Base-by-base conservation (phyloP, 345 rosid genomes). In the Pugionium dolabratum region DNA sequence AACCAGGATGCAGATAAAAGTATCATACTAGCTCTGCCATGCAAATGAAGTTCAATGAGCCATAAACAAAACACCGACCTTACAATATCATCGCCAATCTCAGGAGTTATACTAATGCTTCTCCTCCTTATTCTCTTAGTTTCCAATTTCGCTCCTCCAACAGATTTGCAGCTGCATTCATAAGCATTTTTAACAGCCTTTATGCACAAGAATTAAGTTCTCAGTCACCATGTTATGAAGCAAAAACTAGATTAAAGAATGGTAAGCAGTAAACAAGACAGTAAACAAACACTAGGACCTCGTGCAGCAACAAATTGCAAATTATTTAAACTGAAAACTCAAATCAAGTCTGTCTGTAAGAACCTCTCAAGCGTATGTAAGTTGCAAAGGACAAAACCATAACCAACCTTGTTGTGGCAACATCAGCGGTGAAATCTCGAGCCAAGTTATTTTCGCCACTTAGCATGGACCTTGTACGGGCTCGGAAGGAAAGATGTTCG, bases 71-170 rank as follows among this genome's bases (percentile, higher is more conserved):
- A 51, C 37, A 79, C 66, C 79, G 79, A 94, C 99, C 99, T 94
- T 69, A 88, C 99, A 37, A 94, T 91, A 77, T 94, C 95, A 82
- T 94, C 99, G 33, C 99, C 92, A 76, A 94, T 91, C 82, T 91
- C 95, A 2, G 97, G 97, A 61, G 99, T 91, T 76, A 94, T 88
- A 79, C 99, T 94, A 56, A 87, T 84, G 85, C 99, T 91, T 82
- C 99, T 83, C 81, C 99, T 87, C 78, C 99, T 84, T 70, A 88
- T 58, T 75, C 96, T 88, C 73, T 87, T 88, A 71, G 90, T 77
- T 72, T 89, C 97, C 72, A 82, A 64, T 65, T 82, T 84, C 31
- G 91, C 79, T 59, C 93, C 80, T 58, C 94, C 97, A 70, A 80
- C 97, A 71, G 96, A 91, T 78, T 87, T 87, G 80, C 68, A 75